Evolutionary conservation across 2,329 filamentous ascomycete species (phyloP), one percentile per base, ranked within the genome.

Genomic region (Zymoseptoria pseudotritici): DNA sequence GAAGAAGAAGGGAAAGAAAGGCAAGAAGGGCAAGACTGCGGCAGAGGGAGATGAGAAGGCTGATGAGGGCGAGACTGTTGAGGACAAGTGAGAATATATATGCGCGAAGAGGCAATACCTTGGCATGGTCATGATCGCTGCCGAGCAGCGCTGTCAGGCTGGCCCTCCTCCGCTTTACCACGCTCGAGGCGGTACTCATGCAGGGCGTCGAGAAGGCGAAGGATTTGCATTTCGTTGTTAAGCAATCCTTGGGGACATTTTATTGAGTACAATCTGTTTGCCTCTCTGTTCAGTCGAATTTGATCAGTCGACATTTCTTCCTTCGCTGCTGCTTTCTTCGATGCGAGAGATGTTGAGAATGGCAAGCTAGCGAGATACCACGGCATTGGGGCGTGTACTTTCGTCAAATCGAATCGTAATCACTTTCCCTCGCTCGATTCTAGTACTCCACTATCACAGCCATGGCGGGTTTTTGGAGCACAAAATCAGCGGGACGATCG

Each of bases 361-460:
- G 13, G 13, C 36, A 46, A 46, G 36, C 36, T 46, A 46, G 36
- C 36, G 13, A 46, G 53, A 59, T 59, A 59, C 58, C 58, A 59
- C 51, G 49, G 56, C 56, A 58, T 53, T 26, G 4, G 10, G 36
- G 36, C 36, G 36, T n/a, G 52, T 53, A 26, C n/a, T 53, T 26
- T 4, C 26, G 51, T 53, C 13, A 19, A 42, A 20, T 20, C 22
- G 22, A 24, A 24, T 24, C 22, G 22, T 24, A 24, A 5, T 24
- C 22, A 24, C 22, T 24, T 5, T 24, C 22, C 22, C 22, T 24
- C 22, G 22, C 22, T 24, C 22, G 22, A 24, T 24, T 24, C 22
- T 24, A 4, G 6, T 24, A 24, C 22, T 24, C 22, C 22, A 4
- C 22, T 24, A 24, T 24, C 22, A 24, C 22, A 4, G 22, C 22